phyloP scores from a whole-genome alignment of 768 basidiomycete genomes.

The Porphyrellus cyaneotinctus region DNA sequence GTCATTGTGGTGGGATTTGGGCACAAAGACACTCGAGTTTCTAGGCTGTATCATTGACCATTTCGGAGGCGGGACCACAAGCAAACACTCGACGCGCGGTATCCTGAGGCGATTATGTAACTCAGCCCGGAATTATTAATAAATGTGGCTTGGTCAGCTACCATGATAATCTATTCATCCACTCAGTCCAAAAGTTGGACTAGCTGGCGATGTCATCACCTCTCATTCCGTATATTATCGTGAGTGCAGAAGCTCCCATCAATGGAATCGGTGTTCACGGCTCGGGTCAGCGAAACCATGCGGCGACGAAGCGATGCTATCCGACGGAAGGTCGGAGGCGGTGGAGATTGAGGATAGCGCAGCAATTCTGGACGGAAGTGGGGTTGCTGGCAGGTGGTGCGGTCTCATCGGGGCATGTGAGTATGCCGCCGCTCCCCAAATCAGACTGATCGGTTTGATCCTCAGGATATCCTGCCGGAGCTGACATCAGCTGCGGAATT shows the following conservation, averaged over 20 bases:
- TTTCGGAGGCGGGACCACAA: no score
- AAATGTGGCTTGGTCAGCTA: no score
- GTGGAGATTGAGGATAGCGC: conserved; percentile 51
- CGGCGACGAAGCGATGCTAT: conserved; percentile 39
- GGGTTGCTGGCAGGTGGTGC: conserved; percentile 20
- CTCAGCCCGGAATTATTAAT: no score
- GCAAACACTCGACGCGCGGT: no score
- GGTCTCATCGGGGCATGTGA: conserved; percentile 12
- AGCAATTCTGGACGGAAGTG: conserved; percentile 42
- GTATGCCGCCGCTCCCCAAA: background rate
- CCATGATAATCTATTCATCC: no score
- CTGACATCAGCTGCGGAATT: conserved; percentile 22
- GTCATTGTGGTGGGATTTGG: no score
- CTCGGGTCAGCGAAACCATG: conserved; percentile 38
- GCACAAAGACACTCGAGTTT: no score
- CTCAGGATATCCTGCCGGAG: conserved; percentile 14
- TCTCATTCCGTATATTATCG: conserved; percentile 16
- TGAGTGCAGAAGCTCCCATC: conserved; percentile 9
- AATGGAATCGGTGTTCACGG: conserved; percentile 4
- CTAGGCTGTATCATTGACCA: no score
- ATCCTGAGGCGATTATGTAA: no score
- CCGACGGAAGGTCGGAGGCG: conserved; percentile 54
- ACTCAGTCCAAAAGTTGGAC: no score
- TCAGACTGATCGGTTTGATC: conserved; percentile 1
- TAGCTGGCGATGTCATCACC: conserved; percentile 16